These are phyloP conservation scores for Aspergillus diversus DNA, from an alignment of 495 filamentous ascomycete species.

Conservation along the genomic window DNA sequence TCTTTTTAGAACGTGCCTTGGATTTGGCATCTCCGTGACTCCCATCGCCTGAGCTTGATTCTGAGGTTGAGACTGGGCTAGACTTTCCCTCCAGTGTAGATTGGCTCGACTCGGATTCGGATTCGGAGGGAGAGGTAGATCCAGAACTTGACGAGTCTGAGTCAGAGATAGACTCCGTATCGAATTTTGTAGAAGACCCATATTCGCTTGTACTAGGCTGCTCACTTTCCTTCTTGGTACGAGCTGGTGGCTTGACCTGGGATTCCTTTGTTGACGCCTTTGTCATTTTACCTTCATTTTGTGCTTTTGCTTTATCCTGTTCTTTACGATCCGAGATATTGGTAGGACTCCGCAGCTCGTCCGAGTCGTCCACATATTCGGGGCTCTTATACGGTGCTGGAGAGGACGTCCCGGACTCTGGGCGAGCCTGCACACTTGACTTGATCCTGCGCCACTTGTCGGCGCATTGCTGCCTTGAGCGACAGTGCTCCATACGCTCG, in stretches of 20 bases:
- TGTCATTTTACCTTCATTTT: not conserved
- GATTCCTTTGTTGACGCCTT: not conserved
- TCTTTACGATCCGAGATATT: not conserved
- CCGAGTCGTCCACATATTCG: not conserved
- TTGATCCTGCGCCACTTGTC: constrained; percentile 51
- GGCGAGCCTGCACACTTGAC: constrained; percentile 22
- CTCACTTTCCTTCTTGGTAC: not conserved
- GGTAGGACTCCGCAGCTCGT: not conserved
- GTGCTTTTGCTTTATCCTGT: not conserved
- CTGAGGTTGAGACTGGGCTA: too few relatives aligned
- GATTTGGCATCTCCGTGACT: too few relatives aligned
- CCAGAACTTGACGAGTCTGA: not conserved
- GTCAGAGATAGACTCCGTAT: not conserved
- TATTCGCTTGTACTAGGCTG: not conserved
- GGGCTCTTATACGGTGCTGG: not conserved
- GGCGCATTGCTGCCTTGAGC: constrained; percentile 49
- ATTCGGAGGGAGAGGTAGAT: constrained; percentile 4
- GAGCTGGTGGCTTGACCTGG: not conserved
- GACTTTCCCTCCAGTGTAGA: not conserved
- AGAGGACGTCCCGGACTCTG: constrained; percentile 14
- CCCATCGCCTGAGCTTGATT: too few relatives aligned
- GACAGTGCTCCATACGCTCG: constrained; percentile 32
- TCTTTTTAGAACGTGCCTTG: too few relatives aligned
- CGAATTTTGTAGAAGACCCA: not conserved
- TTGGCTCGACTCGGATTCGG: constrained; percentile 11